A percentile compares a stretch with the other conserved stretches of the same genome.
phyloP scores from a whole-genome alignment of 495 filamentous ascomycete species.

The Trichoderma reesei region DNA sequence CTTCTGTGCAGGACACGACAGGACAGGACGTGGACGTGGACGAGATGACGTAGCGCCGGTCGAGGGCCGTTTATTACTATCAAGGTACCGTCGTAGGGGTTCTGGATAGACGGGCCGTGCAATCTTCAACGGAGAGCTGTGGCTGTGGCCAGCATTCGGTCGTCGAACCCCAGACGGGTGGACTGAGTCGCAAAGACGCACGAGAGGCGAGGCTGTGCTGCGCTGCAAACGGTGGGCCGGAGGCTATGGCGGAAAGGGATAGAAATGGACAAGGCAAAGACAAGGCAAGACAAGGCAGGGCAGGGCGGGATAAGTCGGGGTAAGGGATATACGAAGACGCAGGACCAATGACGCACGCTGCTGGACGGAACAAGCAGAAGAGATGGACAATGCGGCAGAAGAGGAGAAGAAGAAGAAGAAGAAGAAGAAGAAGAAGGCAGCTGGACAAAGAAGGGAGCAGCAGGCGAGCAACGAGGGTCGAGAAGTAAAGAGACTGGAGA shows the following conservation, averaged over 20 bases:
- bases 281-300: background rate
- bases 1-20: no score
- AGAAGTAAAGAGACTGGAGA: background rate
- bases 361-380: background rate
- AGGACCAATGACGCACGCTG: background rate
- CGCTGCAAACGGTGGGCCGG: background rate
- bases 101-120: background rate
- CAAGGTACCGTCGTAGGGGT: background rate
- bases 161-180: background rate
- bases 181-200: background rate
- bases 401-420: background rate
- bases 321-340: background rate
- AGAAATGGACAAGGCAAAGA: background rate
- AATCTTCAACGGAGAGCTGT: background rate
- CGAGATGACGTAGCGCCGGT: background rate
- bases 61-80: background rate
- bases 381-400: background rate
- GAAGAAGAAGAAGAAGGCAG: background rate
- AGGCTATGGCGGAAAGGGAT: background rate
- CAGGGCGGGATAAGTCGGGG: no score
- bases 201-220: background rate
- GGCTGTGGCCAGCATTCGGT: conserved; percentile 2
- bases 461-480: background rate
- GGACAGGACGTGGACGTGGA: no score
- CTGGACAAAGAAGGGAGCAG: background rate